A percentile compares a stretch with the other conserved stretches of the same genome.
phyloP scores from a whole-genome alignment of 306 rosid genomes.

The peach (Prunus persica) region DNA sequence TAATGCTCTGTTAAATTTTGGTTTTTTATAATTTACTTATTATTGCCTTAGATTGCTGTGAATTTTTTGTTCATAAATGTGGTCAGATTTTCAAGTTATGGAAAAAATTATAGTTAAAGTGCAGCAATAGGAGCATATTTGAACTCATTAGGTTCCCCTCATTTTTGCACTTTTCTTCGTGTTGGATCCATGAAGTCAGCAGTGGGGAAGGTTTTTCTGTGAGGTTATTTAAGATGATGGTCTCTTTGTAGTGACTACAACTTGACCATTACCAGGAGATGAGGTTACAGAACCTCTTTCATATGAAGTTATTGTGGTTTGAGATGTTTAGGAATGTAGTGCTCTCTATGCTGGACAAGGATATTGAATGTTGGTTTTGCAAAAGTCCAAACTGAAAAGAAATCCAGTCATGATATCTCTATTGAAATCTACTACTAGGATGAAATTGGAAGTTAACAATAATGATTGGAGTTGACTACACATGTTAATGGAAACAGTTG shows the following conservation, averaged over 20 bases:
- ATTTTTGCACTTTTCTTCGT: neutral
- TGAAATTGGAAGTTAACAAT: neutral
- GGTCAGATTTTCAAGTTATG: neutral
- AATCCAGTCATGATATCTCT: neutral
- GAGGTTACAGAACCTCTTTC: neutral
- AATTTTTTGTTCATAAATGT: neutral
- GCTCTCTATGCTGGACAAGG: neutral
- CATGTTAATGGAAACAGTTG: neutral
- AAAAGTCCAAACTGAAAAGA: neutral
- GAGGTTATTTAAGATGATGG: neutral
- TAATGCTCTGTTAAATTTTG: conserved; percentile 31
- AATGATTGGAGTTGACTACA: neutral
- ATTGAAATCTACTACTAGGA: neutral
- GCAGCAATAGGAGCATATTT: neutral
- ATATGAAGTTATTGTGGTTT: neutral
- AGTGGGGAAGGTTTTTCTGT: neutral
- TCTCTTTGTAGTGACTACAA: neutral
- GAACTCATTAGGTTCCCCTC: neutral
- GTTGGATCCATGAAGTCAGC: neutral
- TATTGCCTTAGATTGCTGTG: neutral
- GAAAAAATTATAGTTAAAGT: neutral
- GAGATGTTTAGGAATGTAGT: neutral
- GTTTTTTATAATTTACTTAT: neutral
- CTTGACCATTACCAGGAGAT: conserved; percentile 2
- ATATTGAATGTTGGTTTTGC: neutral